These are phyloP conservation scores for Lentinula novae-zelandiae DNA, from an alignment of 1,284 basidiomycete species.

Conservation along the genomic window DNA sequence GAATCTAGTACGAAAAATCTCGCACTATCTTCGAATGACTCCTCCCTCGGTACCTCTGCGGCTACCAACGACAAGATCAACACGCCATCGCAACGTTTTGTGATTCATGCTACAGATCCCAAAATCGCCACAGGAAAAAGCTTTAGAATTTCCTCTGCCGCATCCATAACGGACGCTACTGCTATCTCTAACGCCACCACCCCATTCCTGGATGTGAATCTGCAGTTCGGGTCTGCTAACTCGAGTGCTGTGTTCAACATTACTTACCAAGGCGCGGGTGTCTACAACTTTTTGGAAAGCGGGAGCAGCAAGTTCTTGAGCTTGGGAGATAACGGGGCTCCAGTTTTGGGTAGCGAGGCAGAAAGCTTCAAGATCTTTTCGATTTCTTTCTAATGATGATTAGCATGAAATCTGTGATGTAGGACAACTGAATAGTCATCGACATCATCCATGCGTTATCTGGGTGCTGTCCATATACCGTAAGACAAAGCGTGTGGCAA, in stretches of 20 bases:
- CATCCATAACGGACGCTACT: background rate
- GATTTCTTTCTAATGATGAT: background rate
- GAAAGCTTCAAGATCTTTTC: conserved; percentile 10
- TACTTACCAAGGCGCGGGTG: background rate
- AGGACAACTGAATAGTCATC: background rate
- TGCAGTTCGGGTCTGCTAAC: conserved; percentile 4
- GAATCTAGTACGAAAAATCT: conserved; percentile 6
- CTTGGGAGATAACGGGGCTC: background rate
- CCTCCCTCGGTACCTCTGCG: background rate
- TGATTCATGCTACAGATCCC: conserved; percentile 13
- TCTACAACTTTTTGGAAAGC: conserved; percentile 1
- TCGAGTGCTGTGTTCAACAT: conserved; percentile 10
- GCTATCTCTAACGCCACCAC: background rate
- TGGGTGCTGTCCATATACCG: background rate
- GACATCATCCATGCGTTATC: background rate
- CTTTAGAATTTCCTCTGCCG: conserved; percentile 9
- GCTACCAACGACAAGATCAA: conserved; percentile 1
- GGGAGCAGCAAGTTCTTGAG: conserved; percentile 2
- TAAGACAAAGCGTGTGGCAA: background rate
- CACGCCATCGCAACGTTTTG: conserved; percentile 10
- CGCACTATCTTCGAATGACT: background rate
- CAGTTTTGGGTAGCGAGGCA: background rate
- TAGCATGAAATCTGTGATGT: background rate
- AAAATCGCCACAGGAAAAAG: conserved; percentile 4
- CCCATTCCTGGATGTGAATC: background rate